Conservation (phyloP, 305 asterid genomes). For the Rubia tinctorum region DNA sequence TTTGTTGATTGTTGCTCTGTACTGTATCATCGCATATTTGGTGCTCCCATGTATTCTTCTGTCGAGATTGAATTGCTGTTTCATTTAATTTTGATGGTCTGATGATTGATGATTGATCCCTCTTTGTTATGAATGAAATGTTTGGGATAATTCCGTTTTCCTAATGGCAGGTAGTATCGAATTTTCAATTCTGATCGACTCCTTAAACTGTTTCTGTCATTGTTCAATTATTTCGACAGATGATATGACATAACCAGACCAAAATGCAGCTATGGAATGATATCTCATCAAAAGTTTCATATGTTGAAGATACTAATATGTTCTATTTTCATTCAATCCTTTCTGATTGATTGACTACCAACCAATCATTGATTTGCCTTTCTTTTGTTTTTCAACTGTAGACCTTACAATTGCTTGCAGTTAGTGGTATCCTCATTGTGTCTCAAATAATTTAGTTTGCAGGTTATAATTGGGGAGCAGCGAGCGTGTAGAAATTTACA, state of each 20-base stretch:
- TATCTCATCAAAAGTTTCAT: neutral
- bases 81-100: constrained; percentile 4
- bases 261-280: neutral
- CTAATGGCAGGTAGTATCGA: too few species aligned
- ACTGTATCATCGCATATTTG: constrained; percentile 9
- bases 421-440: neutral
- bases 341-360: neutral
- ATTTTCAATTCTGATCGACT: neutral
- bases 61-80: neutral
- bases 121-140: neutral
- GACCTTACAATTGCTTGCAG: constrained; percentile 4
- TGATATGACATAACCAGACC: neutral
- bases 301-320: neutral
- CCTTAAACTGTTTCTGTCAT: neutral
- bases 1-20: neutral
- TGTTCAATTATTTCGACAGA: neutral
- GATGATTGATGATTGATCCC: neutral
- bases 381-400: neutral
- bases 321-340: neutral
- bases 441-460: constrained; percentile 21
- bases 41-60: neutral
- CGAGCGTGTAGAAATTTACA: constrained; percentile 10
- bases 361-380: neutral
- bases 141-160: neutral
- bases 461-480: constrained; percentile 18